phyloP scores from a whole-genome alignment of 805 yeast species.

The Tetrapisispora phaffii region DNA sequence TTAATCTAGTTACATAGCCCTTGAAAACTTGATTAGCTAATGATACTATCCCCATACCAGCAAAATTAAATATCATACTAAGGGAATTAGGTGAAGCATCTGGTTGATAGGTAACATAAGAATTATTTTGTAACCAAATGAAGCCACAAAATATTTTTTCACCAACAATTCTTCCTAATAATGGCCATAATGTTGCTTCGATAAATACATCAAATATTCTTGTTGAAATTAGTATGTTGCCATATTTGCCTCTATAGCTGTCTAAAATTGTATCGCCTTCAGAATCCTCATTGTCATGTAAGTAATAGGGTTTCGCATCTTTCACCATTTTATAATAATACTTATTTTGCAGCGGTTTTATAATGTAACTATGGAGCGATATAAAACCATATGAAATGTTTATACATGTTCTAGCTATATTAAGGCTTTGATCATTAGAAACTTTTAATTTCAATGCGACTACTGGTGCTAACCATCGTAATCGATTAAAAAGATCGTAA shows the following conservation, averaged over 20 bases:
- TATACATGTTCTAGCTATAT: background rate
- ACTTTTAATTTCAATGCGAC: conserved; percentile 2
- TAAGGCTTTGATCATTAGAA: background rate
- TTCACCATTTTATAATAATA: conserved; percentile 8
- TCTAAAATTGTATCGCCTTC: background rate
- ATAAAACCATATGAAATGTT: conserved; percentile 6
- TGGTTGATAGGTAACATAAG: conserved; percentile 4
- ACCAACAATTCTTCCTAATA: conserved; percentile 11
- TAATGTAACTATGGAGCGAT: conserved; percentile 3
- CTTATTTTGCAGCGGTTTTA: conserved; percentile 7
- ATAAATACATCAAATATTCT: conserved; percentile 13
- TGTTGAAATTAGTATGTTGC: conserved; percentile 9
- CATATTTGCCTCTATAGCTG: conserved; percentile 6
- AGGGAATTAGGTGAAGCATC: conserved; percentile 15
- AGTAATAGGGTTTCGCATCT: conserved; percentile 7
- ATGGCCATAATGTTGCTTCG: conserved; percentile 17
- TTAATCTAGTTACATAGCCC: conserved; percentile 9
- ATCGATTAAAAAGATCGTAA: conserved; percentile 4
- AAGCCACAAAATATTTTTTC: conserved; percentile 6
- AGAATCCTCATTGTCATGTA: background rate
- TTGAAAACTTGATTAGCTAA: conserved; percentile 11
- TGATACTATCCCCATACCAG: conserved; percentile 19
- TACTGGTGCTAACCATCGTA: conserved; percentile 15
- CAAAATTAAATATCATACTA: conserved; percentile 17
- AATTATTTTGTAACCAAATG: conserved; percentile 6